These are phyloP conservation scores for Teunomyces atbi DNA, from an alignment of 805 yeast species.

Conservation along the genomic window DNA sequence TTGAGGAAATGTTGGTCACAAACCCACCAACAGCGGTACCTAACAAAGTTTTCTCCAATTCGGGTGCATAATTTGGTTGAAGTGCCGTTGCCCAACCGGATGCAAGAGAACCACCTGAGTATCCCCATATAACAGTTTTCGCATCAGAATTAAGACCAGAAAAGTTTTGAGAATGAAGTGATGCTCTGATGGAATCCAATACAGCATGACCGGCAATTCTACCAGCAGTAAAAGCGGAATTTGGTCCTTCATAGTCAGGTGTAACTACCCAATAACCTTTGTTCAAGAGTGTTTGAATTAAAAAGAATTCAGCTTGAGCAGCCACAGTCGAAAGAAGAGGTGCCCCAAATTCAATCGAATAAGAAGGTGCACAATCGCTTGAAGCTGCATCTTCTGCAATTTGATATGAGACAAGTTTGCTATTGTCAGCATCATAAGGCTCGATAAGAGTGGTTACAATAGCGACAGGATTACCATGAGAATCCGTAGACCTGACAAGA, in stretches of 20 bases:
- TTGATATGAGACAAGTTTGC: constrained; percentile 19
- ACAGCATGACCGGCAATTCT: constrained; percentile 17
- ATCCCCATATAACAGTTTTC: constrained; percentile 19
- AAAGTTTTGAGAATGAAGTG: constrained; percentile 9
- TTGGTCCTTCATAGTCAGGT: constrained; percentile 22
- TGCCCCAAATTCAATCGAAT: constrained; percentile 8
- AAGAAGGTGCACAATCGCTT: constrained; percentile 20
- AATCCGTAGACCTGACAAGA: constrained; percentile 20
- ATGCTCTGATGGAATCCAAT: constrained; percentile 18
- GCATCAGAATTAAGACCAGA: constrained; percentile 16
- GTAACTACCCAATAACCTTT: constrained; percentile 19
- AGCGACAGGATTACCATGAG: constrained; percentile 18
- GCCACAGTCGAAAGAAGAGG: constrained; percentile 6
- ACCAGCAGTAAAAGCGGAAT: constrained; percentile 19
- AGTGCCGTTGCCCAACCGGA: constrained; percentile 23
- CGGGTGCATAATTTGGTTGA: constrained; percentile 24
- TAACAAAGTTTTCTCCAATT: constrained; percentile 12
- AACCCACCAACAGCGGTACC: constrained; percentile 39
- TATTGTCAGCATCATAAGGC: constrained; percentile 22
- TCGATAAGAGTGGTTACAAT: constrained; percentile 20
- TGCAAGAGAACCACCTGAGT: constrained; percentile 26
- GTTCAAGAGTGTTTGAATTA: constrained; percentile 13
- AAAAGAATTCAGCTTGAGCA: constrained; percentile 14
- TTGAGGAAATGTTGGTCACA: constrained; percentile 29
- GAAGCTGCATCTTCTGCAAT: constrained; percentile 19